phyloP scores from a whole-genome alignment of 192 early-diverging fungal species.

The Coemansia interrupta region DNA sequence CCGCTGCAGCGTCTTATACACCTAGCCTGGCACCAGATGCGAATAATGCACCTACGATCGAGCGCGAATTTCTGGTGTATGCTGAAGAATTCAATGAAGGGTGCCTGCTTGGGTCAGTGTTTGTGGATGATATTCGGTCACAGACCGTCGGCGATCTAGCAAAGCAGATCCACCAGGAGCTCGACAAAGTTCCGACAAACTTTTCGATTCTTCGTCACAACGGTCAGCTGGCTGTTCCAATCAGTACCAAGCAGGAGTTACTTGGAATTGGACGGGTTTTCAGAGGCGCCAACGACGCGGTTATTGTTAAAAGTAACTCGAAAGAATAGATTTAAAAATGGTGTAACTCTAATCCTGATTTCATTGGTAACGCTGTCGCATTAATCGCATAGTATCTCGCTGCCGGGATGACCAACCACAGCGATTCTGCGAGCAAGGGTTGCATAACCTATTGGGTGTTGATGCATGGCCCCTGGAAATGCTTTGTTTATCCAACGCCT shows the following conservation, averaged over 20 bases:
- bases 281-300: constrained; percentile 55
- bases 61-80: constrained; percentile 62
- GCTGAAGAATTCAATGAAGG: constrained; percentile 40
- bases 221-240: constrained; percentile 57
- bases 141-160: constrained; percentile 26
- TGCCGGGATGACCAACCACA: too few relatives aligned
- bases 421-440: too few relatives aligned
- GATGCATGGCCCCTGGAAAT: too few relatives aligned
- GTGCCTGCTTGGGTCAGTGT: constrained; percentile 60
- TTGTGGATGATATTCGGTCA: constrained; percentile 15
- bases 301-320: constrained; percentile 5
- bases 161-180: constrained; percentile 42
- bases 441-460: too few relatives aligned
- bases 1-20: too few relatives aligned
- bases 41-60: constrained; percentile 11
- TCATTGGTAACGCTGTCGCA: too few relatives aligned
- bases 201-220: constrained; percentile 56
- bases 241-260: constrained; percentile 58
- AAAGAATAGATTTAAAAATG: background rate
- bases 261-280: constrained; percentile 56
- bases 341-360: too few relatives aligned
- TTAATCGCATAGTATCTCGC: too few relatives aligned
- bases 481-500: too few relatives aligned
- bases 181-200: constrained; percentile 55
- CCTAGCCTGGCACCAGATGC: too few relatives aligned